These are phyloP conservation scores for Cutaneotrichosporon spelunceum DNA, from an alignment of 1,284 basidiomycete species.

Conservation along the genomic window DNA sequence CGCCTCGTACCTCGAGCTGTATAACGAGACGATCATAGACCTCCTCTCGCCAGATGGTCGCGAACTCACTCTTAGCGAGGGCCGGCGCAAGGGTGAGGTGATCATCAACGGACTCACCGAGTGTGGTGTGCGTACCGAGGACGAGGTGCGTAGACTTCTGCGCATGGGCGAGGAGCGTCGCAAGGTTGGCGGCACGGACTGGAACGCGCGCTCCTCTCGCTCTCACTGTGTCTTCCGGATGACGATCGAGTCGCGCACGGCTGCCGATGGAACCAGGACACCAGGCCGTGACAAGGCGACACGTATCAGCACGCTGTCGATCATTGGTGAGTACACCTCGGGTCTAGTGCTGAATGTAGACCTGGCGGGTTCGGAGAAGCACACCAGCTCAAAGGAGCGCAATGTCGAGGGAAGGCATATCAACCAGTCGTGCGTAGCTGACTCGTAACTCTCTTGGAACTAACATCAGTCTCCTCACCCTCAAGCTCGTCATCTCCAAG, in stretches of 20 bases:
- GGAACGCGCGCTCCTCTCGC: constrained; percentile 90
- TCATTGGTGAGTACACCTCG: constrained; percentile 30
- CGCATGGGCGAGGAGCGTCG: constrained; percentile 80
- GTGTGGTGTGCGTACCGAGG: constrained; percentile 78
- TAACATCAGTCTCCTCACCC: constrained; percentile 61
- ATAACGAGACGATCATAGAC: constrained; percentile 87
- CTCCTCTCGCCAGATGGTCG: constrained; percentile 39
- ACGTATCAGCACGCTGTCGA: constrained; percentile 64
- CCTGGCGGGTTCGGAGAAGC: constrained; percentile 94
- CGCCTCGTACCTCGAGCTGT: constrained; percentile 93
- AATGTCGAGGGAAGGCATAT: constrained; percentile 91
- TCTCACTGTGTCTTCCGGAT: constrained; percentile 90
- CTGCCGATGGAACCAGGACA: constrained; percentile 18
- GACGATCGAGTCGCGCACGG: constrained; percentile 53
- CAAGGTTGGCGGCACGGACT: constrained; percentile 90
- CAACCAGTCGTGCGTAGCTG: constrained; percentile 29
- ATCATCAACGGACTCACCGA: constrained; percentile 51
- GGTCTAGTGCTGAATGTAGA: constrained; percentile 59
- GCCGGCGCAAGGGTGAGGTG: constrained; percentile 51
- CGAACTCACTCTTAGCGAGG: constrained; percentile 48
- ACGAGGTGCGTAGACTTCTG: constrained; percentile 78
- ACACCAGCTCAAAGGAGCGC: constrained; percentile 86
- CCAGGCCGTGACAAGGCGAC: constrained; percentile 43
- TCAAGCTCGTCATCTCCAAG: constrained; percentile 84
- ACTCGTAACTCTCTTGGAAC: not conserved